Evolutionary conservation across 2,329 filamentous ascomycete genomes (phyloP), one percentile per base, ranked within the genome.

Genomic region (Rhynchosporium agropyri): DNA sequence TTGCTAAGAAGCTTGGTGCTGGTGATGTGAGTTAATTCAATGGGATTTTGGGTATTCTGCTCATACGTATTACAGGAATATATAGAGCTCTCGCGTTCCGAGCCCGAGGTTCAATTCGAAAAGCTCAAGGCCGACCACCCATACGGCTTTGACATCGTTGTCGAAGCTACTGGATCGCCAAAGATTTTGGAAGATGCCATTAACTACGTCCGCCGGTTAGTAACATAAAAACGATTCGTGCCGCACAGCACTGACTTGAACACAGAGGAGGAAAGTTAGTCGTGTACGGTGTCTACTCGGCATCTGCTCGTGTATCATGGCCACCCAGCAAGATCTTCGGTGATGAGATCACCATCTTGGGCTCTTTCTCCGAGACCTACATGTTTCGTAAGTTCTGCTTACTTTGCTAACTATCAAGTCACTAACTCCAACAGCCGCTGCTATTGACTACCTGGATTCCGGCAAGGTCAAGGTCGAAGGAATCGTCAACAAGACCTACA

Each of bases 401-500:
- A 26, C 26, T 5, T 10, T 7, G 45, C 15, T 12, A 26, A 9
- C 10, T 7, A 60, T 33, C 6, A 7, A 36, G 29, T 8, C 12
- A 31, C 58, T 56, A 43, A 65, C 29, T 46, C 55, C 77, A 36
- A 79, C 80, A 84, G 73, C 81, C 20, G 80, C 81, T 54, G 81
- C 81, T 50, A 81, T 84, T 65, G 79, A 81, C 69, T 84, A 84
- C 66, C 80, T 85, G 36, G 82, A 86, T 71, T 81, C 79, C 20
- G 83, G 84, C 61, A 86, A 85, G 74, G 79, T 88, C 69, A 85
- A 82, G 76, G 82, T 89, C 57, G 78, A 82, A 58, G 88, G 88
- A 3, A 89, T 91, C 60, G 88, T 90, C 67, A 89, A 90, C 77
- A 90, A 89, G 79, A 84, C 81, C 5, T 91, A 87, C 78, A 87